A percentile compares a stretch with the other conserved stretches of the same genome.
These are phyloP conservation scores for Rubroshorea leprosula DNA, from an alignment of 345 rosid species.

Conservation along the genomic window DNA sequence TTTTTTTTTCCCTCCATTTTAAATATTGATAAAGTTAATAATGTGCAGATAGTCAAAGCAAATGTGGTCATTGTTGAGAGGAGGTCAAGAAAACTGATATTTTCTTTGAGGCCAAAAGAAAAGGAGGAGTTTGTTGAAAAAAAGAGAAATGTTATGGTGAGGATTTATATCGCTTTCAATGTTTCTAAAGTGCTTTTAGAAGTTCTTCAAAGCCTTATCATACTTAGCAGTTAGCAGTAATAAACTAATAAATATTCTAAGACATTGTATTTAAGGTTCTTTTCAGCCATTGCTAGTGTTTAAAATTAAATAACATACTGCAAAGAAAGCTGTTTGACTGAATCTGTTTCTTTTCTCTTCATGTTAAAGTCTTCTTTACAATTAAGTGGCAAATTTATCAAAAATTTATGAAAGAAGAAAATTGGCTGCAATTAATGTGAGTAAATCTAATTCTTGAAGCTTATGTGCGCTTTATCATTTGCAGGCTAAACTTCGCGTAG, in stretches of 20 bases:
- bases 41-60: conserved; percentile 62
- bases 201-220: too few species aligned
- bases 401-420: neutral
- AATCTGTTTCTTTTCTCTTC: too few species aligned
- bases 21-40: conserved; percentile 8
- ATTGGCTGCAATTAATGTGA: conserved; percentile 10
- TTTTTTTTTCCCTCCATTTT: conserved; percentile 6
- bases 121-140: conserved; percentile 64
- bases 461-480: conserved; percentile 17
- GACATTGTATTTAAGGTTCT: too few species aligned
- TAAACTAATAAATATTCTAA: too few species aligned
- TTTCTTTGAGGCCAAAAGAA: conserved; percentile 79
- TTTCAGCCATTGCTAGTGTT: too few species aligned
- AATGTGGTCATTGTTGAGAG: conserved; percentile 57
- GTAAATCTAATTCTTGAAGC: conserved; percentile 8
- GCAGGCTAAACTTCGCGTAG: conserved; percentile 82
- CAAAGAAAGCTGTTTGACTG: too few species aligned
- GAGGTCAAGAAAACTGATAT: conserved; percentile 57
- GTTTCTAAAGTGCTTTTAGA: conserved; percentile 6
- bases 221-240: too few species aligned
- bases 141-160: conserved; percentile 81
- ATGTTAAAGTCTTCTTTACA: too few species aligned
- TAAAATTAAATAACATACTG: too few species aligned
- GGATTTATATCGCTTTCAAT: conserved; percentile 16
- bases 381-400: too few species aligned